These are phyloP conservation scores for Calonectria pteridis DNA, from an alignment of 2,329 filamentous ascomycete species.

Conservation along the genomic window DNA sequence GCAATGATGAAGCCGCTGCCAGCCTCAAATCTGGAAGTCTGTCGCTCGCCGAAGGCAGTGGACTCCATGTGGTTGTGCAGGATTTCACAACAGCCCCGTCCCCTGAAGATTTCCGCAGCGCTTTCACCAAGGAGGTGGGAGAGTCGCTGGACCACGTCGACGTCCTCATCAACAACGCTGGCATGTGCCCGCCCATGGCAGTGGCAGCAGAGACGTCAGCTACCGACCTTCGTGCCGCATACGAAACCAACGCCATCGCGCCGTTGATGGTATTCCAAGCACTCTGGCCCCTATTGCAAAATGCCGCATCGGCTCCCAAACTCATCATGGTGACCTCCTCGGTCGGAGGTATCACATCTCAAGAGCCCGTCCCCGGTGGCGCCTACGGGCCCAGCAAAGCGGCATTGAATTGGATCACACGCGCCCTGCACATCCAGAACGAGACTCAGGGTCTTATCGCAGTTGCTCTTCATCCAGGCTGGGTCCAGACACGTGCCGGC, in stretches of 20 bases:
- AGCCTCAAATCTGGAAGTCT: neutral
- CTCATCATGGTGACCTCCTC: neutral
- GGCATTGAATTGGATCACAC: neutral
- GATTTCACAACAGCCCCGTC: neutral
- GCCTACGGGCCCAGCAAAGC: neutral
- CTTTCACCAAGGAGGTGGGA: neutral
- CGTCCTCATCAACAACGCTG: neutral
- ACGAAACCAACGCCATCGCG: slow-evolving; percentile 59
- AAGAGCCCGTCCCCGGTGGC: neutral
- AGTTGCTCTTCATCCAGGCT: neutral
- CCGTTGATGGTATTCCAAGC: slow-evolving; percentile 49
- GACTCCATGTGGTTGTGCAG: neutral
- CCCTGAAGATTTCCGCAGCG: neutral
- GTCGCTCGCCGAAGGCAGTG: neutral
- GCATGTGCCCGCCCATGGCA: neutral
- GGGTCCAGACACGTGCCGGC: neutral
- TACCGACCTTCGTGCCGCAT: slow-evolving; percentile 52
- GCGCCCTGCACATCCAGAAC: neutral
- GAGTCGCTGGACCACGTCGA: neutral
- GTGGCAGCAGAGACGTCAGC: slow-evolving; percentile 39
- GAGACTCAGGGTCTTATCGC: neutral
- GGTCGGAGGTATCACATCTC: neutral
- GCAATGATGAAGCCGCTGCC: neutral
- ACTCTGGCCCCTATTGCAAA: slow-evolving; percentile 52
- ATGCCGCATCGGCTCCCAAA: slow-evolving; percentile 5